These are phyloP conservation scores for Populus hybrid DNA, from an alignment of 441 rosid species.

Conservation along the genomic window DNA sequence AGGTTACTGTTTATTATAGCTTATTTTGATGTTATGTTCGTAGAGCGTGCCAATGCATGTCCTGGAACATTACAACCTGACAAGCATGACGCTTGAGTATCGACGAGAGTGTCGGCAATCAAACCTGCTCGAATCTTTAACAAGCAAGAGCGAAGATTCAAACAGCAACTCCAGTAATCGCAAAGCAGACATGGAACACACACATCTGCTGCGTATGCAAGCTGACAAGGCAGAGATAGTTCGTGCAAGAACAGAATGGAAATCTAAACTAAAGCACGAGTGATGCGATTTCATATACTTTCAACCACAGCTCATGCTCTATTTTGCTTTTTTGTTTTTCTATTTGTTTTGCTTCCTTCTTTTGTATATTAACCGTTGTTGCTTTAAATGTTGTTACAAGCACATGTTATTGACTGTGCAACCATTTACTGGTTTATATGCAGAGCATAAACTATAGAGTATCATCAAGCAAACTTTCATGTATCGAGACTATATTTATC, in stretches of 20 bases:
- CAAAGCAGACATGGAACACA: slow-evolving; percentile 36
- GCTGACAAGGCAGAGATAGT: slow-evolving; percentile 50
- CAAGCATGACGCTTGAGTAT: slow-evolving; percentile 53
- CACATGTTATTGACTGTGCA: background rate
- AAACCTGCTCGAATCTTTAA: slow-evolving; percentile 42
- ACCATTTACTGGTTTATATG: background rate
- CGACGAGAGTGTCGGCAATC: slow-evolving; percentile 46
- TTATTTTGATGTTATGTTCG: background rate
- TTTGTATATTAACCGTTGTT: background rate
- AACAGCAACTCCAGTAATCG: slow-evolving; percentile 15
- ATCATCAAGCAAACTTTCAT: too few species aligned
- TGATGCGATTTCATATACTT: background rate
- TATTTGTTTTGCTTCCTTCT: background rate
- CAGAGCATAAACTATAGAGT: background rate
- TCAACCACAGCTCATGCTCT: background rate
- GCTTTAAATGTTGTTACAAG: background rate
- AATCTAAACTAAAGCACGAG: slow-evolving; percentile 25
- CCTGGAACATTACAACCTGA: slow-evolving; percentile 33
- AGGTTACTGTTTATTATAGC: background rate
- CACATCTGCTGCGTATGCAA: slow-evolving; percentile 49
- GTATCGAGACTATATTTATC: too few species aligned
- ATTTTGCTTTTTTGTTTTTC: background rate
- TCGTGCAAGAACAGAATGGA: slow-evolving; percentile 51
- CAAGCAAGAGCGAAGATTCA: slow-evolving; percentile 28
- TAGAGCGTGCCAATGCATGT: slow-evolving; percentile 50